Evolutionary conservation across 23 red algal genomes (phyloP).

Genomic region (Cyanidium caldarium): DNA sequence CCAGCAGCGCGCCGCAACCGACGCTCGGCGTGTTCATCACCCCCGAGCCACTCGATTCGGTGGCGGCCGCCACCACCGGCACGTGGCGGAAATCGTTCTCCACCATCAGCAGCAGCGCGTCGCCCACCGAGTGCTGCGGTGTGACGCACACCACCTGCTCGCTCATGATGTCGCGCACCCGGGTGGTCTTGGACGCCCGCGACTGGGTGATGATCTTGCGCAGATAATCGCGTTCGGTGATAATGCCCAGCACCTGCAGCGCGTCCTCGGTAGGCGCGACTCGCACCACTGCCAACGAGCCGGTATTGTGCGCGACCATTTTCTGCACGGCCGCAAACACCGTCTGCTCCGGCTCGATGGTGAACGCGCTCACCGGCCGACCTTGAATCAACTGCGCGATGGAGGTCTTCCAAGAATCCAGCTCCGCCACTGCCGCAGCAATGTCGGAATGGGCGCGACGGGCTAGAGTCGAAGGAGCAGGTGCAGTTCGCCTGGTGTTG

Average conservation of each 20-base stretch:
- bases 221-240: conserved; percentile 29
- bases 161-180: conserved; percentile 14
- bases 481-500: no score
- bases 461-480: no score
- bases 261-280: neutral
- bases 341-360: neutral
- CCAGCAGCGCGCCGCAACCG: neutral
- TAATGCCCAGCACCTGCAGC: conserved; percentile 6
- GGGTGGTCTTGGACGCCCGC: conserved; percentile 7
- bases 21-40: no score
- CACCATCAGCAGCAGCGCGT: conserved; percentile 13
- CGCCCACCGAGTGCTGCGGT: conserved; percentile 1
- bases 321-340: conserved; percentile 22
- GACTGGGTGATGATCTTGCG: conserved; percentile 9
- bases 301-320: conserved; percentile 22
- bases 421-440: neutral
- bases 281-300: conserved; percentile 15
- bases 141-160: conserved; percentile 6
- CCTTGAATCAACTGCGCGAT: conserved; percentile 1
- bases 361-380: neutral
- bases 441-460: no score
- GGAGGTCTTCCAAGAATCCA: neutral
- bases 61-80: conserved; percentile 23
- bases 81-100: conserved; percentile 19
- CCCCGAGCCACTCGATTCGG: no score